These are phyloP conservation scores for Annulohypoxylon nitens DNA, from an alignment of 495 filamentous ascomycete genomes.

Conservation along the genomic window DNA sequence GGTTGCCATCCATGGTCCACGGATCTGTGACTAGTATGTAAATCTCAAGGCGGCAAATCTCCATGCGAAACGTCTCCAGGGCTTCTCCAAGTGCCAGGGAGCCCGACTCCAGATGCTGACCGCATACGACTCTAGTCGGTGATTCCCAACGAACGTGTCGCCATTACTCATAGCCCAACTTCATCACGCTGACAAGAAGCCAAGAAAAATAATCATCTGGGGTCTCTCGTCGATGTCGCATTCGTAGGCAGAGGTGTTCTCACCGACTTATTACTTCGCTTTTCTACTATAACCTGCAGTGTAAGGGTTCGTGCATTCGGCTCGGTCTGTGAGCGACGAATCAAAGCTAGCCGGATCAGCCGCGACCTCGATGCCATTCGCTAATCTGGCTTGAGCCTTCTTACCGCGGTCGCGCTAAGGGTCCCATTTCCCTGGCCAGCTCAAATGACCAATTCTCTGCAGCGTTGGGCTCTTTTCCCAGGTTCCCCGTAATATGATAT, in stretches of 20 bases:
- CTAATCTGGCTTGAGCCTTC: conserved; percentile 38
- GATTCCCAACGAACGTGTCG: conserved; percentile 23
- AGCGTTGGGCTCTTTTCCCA: conserved; percentile 40
- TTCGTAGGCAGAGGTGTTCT: conserved; percentile 10
- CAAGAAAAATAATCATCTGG: conserved; percentile 9
- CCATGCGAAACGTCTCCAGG: background rate
- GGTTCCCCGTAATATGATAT: conserved; percentile 41
- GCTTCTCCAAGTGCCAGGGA: background rate
- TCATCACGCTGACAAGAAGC: conserved; percentile 4
- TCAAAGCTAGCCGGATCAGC: conserved; percentile 43
- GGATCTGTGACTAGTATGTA: background rate
- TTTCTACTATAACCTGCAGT: conserved; percentile 41
- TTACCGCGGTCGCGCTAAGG: conserved; percentile 41
- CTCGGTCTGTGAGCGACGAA: conserved; percentile 34
- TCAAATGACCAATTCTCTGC: conserved; percentile 47
- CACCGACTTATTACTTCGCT: conserved; percentile 46
- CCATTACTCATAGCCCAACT: conserved; percentile 26
- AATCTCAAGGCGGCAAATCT: background rate
- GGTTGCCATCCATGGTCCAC: background rate
- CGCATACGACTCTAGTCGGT: conserved; percentile 20
- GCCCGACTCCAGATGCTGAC: conserved; percentile 2
- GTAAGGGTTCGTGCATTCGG: conserved; percentile 41
- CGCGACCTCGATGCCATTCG: conserved; percentile 42
- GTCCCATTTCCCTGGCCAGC: conserved; percentile 34
- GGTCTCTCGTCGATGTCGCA: conserved; percentile 27